Base-by-base conservation (phyloP, 23 red algal species). In the Rhodosorus marinus region DNA sequence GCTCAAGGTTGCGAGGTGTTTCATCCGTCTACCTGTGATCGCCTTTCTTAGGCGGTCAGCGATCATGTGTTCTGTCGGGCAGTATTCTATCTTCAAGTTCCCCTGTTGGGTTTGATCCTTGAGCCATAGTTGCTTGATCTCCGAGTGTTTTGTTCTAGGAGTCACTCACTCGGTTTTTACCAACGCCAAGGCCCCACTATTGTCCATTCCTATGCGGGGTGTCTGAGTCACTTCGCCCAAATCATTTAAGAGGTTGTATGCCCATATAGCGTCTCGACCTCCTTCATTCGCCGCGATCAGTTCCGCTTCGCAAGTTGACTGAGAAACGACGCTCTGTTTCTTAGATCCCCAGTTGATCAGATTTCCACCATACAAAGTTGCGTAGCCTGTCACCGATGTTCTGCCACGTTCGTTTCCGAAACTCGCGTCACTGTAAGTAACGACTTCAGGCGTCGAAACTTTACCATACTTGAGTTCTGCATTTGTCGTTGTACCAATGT, bases 11-110 rank as follows among this genome's bases (percentile, higher is more conserved):
- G n/a, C n/a, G n/a, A n/a, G n/a, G n/a, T n/a, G n/a, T n/a, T n/a
- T n/a, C n/a, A n/a, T n/a, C n/a, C n/a, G 38, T 43, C n/a, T 24
- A n/a, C 0, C 42, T 23, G 15, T 17, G 24, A 69, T 49, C 31
- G 30, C 24, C 53, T 69, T 69, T 8, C 51, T 69, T 29, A 69
- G 33, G 2, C 55, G 32, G 38, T 69, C 64, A 29, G 64, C 49
- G 20, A 69, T 29, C 64, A 69, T 58, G 27, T 58, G 20, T 7
- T 26, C 8, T 11, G 50, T 69, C 7, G 29, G 20, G 1, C 55
- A 5, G 23, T 69, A 57, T 15, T 25, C 6, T 54, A 69, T 24
- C 14, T 29, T 0, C n/a, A 69, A 34, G 17, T 24, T 11, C 8
- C 32, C 32, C 20, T 30, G 29, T 5, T 69, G 30, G 23, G 59